Percentiles rank a stretch among this genome's conserved stretches.
These are phyloP conservation scores for Herpetomonas samuelpessoai DNA, from an alignment of 208 protist species.

Conservation along the genomic window DNA sequence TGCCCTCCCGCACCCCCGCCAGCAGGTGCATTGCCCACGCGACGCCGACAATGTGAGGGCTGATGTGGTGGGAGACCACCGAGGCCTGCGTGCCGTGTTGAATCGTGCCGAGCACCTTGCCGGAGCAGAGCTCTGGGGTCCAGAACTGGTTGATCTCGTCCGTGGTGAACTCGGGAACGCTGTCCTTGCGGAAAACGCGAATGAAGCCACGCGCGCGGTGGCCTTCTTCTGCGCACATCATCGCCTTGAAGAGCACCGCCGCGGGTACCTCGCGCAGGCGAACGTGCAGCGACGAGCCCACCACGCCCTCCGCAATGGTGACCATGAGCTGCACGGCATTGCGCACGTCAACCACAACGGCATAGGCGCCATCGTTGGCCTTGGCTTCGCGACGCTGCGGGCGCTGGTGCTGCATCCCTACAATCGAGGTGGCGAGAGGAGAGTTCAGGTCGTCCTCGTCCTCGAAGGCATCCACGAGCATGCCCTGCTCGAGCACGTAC, in stretches of 20 bases:
- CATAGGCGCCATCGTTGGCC: constrained; percentile 76
- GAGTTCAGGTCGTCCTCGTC: constrained; percentile 62
- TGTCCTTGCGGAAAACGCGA: constrained; percentile 65
- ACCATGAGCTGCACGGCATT: constrained; percentile 86
- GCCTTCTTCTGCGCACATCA: constrained; percentile 65
- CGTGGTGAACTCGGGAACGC: constrained; percentile 36
- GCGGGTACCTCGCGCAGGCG: constrained; percentile 71
- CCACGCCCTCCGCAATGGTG: constrained; percentile 77
- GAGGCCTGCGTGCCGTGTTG: constrained; percentile 69
- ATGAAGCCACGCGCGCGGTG: constrained; percentile 79
- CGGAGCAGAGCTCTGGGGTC: constrained; percentile 81
- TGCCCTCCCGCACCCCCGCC: constrained; percentile 48
- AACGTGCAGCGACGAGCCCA: constrained; percentile 62
- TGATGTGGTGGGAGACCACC: constrained; percentile 72
- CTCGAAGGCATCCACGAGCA: constrained; percentile 76
- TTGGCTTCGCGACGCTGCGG: constrained; percentile 32
- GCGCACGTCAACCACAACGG: constrained; percentile 79
- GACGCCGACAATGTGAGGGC: constrained; percentile 82
- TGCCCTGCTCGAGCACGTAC: constrained; percentile 86
- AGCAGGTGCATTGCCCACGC: constrained; percentile 89
- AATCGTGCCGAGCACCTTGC: constrained; percentile 78
- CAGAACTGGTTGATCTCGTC: constrained; percentile 78
- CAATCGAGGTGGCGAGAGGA: constrained; percentile 57
- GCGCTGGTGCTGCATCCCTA: constrained; percentile 30
- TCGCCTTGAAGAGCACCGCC: constrained; percentile 80